Evolutionary conservation across 2,329 filamentous ascomycete species (phyloP).

Genomic region (Pyricularia sp.): DNA sequence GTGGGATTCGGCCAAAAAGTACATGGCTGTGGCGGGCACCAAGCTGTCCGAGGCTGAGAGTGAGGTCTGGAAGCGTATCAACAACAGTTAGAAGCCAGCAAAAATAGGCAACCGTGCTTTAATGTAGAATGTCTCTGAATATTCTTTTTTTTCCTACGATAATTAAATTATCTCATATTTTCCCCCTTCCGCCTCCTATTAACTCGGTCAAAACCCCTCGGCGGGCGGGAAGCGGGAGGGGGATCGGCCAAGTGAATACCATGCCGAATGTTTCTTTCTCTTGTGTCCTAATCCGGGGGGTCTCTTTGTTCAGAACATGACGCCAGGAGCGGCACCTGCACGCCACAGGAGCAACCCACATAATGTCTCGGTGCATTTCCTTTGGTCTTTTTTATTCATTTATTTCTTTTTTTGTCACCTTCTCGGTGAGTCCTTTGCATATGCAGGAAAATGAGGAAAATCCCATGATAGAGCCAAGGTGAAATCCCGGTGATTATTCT

Average conservation of each 20-base stretch:
- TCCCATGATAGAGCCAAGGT: not conserved
- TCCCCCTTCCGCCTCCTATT: not conserved
- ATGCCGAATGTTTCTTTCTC: not conserved
- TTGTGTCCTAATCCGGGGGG: not conserved
- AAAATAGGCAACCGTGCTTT: not conserved
- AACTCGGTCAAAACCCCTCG: not conserved
- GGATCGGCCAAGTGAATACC: not conserved
- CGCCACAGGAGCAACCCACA: not conserved
- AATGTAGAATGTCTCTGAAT: not conserved
- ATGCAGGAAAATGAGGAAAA: not conserved
- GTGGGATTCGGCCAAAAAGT: slow-evolving; percentile 48
- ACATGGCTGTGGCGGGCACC: slow-evolving; percentile 46
- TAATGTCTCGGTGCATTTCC: not conserved
- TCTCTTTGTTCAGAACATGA: not conserved
- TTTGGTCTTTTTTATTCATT: not conserved
- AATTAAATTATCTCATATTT: not conserved
- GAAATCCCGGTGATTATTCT: not conserved
- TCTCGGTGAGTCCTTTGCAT: not conserved
- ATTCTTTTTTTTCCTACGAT: not conserved
- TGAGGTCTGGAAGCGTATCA: slow-evolving; percentile 55
- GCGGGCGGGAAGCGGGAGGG: not conserved
- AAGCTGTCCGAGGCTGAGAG: slow-evolving; percentile 48
- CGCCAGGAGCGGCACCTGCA: not conserved
- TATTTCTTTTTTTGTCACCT: not conserved
- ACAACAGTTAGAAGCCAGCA: slow-evolving; percentile 28